Evolutionary conservation across 2,329 filamentous ascomycete species (phyloP).

Genomic region (Arthrobotrys sphaeroides): DNA sequence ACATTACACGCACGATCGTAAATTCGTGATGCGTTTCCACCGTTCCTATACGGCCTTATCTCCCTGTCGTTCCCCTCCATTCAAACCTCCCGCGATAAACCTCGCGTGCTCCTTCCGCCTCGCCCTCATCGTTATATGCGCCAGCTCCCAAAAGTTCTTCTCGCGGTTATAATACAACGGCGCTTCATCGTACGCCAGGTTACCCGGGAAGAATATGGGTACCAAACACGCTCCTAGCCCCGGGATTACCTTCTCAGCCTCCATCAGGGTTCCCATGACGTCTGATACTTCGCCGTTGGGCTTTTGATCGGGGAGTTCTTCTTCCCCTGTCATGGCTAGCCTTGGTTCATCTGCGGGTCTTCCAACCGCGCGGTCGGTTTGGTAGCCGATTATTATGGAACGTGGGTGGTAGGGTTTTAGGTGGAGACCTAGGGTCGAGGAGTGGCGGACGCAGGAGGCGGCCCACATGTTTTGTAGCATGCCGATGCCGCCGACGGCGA

Average conservation of each 20-base stretch:
- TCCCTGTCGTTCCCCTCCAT: background rate
- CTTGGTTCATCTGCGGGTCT: constrained; percentile 29
- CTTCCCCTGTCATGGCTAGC: constrained; percentile 7
- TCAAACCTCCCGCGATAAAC: constrained; percentile 10
- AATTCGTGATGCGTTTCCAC: background rate
- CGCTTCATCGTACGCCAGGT: constrained; percentile 36
- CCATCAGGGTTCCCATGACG: constrained; percentile 59
- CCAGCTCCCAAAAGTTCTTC: constrained; percentile 53
- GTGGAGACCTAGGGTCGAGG: constrained; percentile 59
- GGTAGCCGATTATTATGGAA: constrained; percentile 48
- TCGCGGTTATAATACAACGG: constrained; percentile 48
- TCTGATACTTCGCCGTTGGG: constrained; percentile 59
- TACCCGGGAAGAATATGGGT: constrained; percentile 59
- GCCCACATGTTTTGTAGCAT: constrained; percentile 62
- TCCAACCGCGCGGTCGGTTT: constrained; percentile 38
- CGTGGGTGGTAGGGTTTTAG: constrained; percentile 54
- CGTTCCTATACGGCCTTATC: constrained; percentile 9
- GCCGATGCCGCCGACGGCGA: constrained; percentile 62
- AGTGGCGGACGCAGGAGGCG: constrained; percentile 58
- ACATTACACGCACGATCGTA: background rate
- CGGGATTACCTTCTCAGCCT: constrained; percentile 59
- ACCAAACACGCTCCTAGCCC: constrained; percentile 59
- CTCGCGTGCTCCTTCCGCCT: constrained; percentile 39
- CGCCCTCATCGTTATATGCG: constrained; percentile 41
- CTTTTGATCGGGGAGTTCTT: constrained; percentile 52